Evolutionary conservation across 2,329 filamentous ascomycete genomes (phyloP).

Genomic region (Cyanodermella asteris): DNA sequence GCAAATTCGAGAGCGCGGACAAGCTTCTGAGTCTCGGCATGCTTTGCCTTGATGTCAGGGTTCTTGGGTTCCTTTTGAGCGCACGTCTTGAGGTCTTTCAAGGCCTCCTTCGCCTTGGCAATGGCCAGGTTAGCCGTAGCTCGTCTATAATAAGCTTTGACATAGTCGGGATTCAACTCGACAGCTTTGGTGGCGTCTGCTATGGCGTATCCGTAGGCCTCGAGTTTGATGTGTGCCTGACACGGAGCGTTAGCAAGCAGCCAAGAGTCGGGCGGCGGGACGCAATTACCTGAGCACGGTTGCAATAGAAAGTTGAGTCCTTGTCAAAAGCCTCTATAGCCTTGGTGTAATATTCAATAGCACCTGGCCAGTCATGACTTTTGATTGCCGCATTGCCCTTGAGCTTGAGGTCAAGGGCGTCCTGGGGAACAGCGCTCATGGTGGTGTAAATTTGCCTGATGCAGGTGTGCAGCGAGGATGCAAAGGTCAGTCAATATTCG

Average conservation of each 20-base stretch:
- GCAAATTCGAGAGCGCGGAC: slow-evolving; percentile 84
- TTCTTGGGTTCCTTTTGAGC: slow-evolving; percentile 71
- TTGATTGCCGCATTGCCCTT: slow-evolving; percentile 87
- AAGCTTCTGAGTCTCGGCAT: slow-evolving; percentile 84
- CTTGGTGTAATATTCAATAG: slow-evolving; percentile 65
- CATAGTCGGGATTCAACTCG: slow-evolving; percentile 65
- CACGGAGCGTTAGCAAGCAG: slow-evolving; percentile 13
- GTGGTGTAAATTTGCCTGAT: no score
- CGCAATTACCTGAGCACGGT: slow-evolving; percentile 64
- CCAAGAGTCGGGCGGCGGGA: slow-evolving; percentile 7
- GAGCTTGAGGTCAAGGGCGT: slow-evolving; percentile 70
- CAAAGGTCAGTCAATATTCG: no score
- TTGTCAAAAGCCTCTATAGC: slow-evolving; percentile 67
- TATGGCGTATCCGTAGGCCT: slow-evolving; percentile 84
- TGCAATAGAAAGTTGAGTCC: slow-evolving; percentile 80
- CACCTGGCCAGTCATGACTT: slow-evolving; percentile 63
- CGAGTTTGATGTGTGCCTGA: slow-evolving; percentile 83
- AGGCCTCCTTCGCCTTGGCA: slow-evolving; percentile 64
- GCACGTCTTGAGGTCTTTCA: slow-evolving; percentile 81
- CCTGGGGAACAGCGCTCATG: slow-evolving; percentile 16
- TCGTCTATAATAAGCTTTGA: slow-evolving; percentile 90
- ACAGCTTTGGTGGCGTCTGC: slow-evolving; percentile 78
- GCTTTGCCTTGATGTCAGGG: slow-evolving; percentile 74
- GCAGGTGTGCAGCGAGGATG: no score
- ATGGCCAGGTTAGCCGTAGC: slow-evolving; percentile 84